Conservation (phyloP, 805 yeast genomes). For the Wickerhamomyces ciferrii region DNA sequence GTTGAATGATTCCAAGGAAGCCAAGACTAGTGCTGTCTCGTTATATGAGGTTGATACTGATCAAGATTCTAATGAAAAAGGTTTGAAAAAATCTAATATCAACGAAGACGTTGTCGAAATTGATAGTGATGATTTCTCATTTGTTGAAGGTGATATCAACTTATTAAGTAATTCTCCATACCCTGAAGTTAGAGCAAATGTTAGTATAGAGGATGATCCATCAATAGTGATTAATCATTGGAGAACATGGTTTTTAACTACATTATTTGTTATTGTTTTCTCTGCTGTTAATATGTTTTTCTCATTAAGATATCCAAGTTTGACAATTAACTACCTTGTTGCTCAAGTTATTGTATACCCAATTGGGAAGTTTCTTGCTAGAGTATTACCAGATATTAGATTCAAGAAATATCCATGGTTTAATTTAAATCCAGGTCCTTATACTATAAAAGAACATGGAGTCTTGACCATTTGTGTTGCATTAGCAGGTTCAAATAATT, state of each 20-base stretch:
- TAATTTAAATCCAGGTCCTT: slow-evolving; percentile 45
- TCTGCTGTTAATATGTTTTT: slow-evolving; percentile 54
- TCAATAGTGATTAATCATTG: slow-evolving; percentile 43
- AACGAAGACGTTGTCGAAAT: slow-evolving; percentile 49
- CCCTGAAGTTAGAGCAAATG: slow-evolving; percentile 60
- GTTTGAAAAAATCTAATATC: no score
- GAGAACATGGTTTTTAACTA: slow-evolving; percentile 49
- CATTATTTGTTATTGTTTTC: slow-evolving; percentile 46
- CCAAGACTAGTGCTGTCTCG: no score
- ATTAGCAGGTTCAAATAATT: slow-evolving; percentile 38
- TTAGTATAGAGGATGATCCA: slow-evolving; percentile 47
- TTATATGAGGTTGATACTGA: no score
- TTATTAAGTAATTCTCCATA: slow-evolving; percentile 42
- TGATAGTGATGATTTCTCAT: slow-evolving; percentile 7
- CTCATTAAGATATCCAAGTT: slow-evolving; percentile 45
- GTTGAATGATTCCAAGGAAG: no score
- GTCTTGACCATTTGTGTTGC: slow-evolving; percentile 44
- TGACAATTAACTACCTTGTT: slow-evolving; percentile 45
- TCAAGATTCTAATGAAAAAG: no score
- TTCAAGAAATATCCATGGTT: slow-evolving; percentile 26
- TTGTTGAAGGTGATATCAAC: slow-evolving; percentile 19
- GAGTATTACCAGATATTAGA: slow-evolving; percentile 32
- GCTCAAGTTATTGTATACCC: slow-evolving; percentile 61
- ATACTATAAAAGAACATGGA: slow-evolving; percentile 49
- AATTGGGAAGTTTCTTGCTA: slow-evolving; percentile 46